Base-by-base conservation (phyloP, 108 stramenopile genomes). In the Conticribra weissflogii region DNA sequence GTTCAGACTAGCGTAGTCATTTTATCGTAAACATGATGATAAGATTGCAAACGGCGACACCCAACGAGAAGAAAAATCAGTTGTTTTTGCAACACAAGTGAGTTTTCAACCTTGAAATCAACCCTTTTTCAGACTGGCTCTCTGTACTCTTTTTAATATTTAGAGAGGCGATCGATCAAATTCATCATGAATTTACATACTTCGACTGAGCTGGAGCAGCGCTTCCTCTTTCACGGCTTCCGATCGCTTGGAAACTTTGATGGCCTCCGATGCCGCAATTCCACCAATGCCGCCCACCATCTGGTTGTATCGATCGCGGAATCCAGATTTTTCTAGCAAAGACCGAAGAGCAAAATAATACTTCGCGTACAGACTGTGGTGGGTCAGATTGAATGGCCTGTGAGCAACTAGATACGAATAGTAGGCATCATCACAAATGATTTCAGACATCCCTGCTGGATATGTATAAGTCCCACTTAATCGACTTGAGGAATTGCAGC, bases 401-500 rank as follows among this genome's bases (percentile, higher is more conserved):
- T n/a, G n/a, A n/a, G n/a, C n/a, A n/a, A n/a, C n/a, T n/a, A n/a
- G n/a, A n/a, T n/a, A n/a, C n/a, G n/a, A n/a, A n/a, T n/a, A n/a
- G n/a, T n/a, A n/a, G n/a, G n/a, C n/a, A n/a, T 27, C 30, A 54
- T 19, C 27, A 54, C 29, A 56, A 9, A 46, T n/a, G 18, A 41
- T 33, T 5, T 33, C 3, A 56, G 41, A 73, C 76, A 55, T 54
- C 81, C 76, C 71, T 82, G 76, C 88, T 89, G 9, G 97, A 96
- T 78, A 98, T 97, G 81, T 95, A 97, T 34, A 99, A 81, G 75
- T 98, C 94, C 98, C 97, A 98, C 71, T 96, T 88, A 54, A 98
- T 80, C 33, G 84, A 83, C 50, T 88, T 83, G 31, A 98, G 74
- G 81, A 98, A 98, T 71, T 79, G 54, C 2, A 83, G 59, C 75